Evolutionary conservation across 1,284 basidiomycete genomes (phyloP), one percentile per base, ranked within the genome.

Genomic region (Ceratobasidium sp.): DNA sequence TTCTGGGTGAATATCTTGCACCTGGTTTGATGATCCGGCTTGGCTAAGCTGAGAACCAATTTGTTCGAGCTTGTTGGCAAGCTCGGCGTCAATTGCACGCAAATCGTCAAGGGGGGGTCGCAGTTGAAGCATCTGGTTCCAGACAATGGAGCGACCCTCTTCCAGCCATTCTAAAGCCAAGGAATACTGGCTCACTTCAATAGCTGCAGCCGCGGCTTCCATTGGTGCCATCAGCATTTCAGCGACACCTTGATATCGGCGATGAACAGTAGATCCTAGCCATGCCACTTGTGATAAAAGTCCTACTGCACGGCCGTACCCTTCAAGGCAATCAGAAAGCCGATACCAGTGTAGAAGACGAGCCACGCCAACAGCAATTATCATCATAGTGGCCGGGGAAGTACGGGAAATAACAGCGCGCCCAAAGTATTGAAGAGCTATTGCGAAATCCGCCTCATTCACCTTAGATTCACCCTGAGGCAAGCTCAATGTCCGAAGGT

Each of bases 101-200:
- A 86, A 78, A 18, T 83, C 80, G 60, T 84, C 83, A 13, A 85
- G 15, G 1, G 85, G 82, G 40, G 82, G 82, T 4, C 83, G 84
- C 63, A 85, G 81, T 12, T 83, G 81, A 28, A 83, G 80, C 1
- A 81, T 70, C 76, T 85, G 84, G 13, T 77, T 78, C 85, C 85
- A 85, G 33, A 85, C 81, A 10, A 85, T 77, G 40, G 81, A 81
- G 15, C 84, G 81, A 18, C 84, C 83, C 70, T 81, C 23, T 70
- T 83, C 83, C 1, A 84, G 73, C 72, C 82, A 81, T 64, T 84
- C 84, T n/a, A 84, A 40, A 13, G 83, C 83, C 0, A 46, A 23
- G 10, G 67, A 61, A 15, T 12, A 66, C 7, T 77, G 20, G 10
- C n/a, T 4, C 49, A 51, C 18, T 33, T 23, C 40, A 1, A 77